Evolutionary conservation across 768 basidiomycete species (phyloP), one percentile per base, ranked within the genome.

Genomic region (Lactarius psammicola): DNA sequence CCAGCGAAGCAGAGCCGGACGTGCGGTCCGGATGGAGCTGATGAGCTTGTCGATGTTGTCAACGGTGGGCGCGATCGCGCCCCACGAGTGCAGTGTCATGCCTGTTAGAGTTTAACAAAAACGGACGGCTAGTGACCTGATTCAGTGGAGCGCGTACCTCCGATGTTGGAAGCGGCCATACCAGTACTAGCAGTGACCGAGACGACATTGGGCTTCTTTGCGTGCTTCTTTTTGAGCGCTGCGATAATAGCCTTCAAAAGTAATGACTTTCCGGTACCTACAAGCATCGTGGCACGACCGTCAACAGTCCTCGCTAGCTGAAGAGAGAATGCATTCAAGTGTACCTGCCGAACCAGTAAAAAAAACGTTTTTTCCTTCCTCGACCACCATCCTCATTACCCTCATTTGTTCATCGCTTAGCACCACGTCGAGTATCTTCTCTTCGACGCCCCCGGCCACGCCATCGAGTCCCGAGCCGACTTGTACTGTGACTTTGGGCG

Each of bases 121-220:
- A 51, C 18, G 18, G 23, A 23, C 80, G 10, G 80, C 77, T 78
- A 63, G 15, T 56, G 33, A 44, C 56, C 13, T 23, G 11, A 26
- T 33, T 28, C 2, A 44, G 38, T 23, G 59, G 20, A 34, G 56
- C 67, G 67, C 71, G 3, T 49, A 73, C 87, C 88, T 31, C 87
- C 87, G 58, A 89, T 87, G 73, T 89, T 88, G 60, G 85, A 85
- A 2, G 88, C 87, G 3, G 88, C 87, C 72, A 87, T 85, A 5
- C 84, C 84, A 5, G 84, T 84, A 63, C 85, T 84, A 1, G 85
- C 85, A 2, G 85, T 86, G 42, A 87, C 80, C 31, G 83, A 84
- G 34, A 87, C 78, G 3, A 76, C 76, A 59, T 82, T 80, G 0
- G 76, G 75, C 20, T 76, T 75, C 63, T 76, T 80, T 23, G 76